Conservation (phyloP, 768 basidiomycete genomes). For the Rhodocollybia butyracea region DNA sequence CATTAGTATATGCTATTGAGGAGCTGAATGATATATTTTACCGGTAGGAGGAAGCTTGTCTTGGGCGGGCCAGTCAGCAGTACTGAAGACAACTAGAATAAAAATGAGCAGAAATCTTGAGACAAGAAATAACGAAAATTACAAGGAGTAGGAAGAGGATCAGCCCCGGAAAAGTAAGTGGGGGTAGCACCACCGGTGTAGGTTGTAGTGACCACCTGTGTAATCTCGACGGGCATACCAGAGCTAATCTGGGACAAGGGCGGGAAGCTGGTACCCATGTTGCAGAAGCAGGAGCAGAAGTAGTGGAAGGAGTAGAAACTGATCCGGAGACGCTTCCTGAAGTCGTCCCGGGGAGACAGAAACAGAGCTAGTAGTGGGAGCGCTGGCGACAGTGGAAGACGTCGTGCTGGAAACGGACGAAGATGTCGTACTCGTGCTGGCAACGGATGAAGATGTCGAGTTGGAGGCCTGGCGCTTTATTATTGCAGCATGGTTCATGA, state of each 20-base stretch:
- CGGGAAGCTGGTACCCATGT: conserved; percentile 32
- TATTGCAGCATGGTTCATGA: conserved; percentile 33
- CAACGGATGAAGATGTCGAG: conserved; percentile 9
- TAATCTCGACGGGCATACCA: conserved; percentile 57
- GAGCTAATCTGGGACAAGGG: conserved; percentile 56
- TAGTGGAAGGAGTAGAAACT: conserved; percentile 11
- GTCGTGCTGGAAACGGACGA: no score
- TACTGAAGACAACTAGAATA: conserved; percentile 29
- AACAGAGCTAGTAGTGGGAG: conserved; percentile 9
- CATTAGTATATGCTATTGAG: background rate
- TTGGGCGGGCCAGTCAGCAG: conserved; percentile 56
- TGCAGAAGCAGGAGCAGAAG: conserved; percentile 11
- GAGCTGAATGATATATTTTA: conserved; percentile 18
- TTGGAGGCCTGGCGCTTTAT: conserved; percentile 34
- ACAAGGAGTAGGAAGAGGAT: conserved; percentile 65
- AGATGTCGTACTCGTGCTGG: no score
- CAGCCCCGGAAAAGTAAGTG: conserved; percentile 57
- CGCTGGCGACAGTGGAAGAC: conserved; percentile 11
- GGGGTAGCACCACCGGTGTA: conserved; percentile 58
- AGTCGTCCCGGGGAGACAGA: conserved; percentile 14
- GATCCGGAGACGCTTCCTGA: background rate
- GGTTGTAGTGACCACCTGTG: conserved; percentile 48
- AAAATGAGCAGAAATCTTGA: background rate
- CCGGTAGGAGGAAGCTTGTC: conserved; percentile 61
- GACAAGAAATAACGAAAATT: conserved; percentile 19